Conservation (phyloP, 192 early-diverging fungal species). For the Chytriomyces sp. region DNA sequence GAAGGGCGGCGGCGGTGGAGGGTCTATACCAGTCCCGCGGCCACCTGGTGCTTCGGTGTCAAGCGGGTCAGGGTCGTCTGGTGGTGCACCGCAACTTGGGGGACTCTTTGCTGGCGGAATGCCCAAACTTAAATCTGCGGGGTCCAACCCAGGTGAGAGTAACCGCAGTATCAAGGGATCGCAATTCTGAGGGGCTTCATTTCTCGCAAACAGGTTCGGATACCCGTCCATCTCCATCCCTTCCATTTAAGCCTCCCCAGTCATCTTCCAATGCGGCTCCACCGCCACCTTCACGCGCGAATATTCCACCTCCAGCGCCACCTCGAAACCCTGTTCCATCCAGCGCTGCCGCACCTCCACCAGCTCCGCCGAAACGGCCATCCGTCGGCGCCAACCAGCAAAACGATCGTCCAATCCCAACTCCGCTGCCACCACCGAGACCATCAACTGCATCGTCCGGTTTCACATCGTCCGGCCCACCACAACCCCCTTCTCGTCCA, state of each 20-base stretch:
- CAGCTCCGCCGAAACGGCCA: constrained; percentile 31
- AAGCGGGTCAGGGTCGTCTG: constrained; percentile 12
- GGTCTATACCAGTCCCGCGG: neutral
- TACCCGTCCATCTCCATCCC: neutral
- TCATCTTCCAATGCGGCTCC: constrained; percentile 13
- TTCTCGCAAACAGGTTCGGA: neutral
- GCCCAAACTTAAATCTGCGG: constrained; percentile 58
- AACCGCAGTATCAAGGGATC: too few relatives aligned
- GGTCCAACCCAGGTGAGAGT: constrained; percentile 16
- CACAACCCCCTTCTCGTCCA: constrained; percentile 7
- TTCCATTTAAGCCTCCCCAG: neutral
- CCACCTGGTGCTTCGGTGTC: neutral
- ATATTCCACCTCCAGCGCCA: constrained; percentile 20
- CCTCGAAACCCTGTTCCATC: neutral
- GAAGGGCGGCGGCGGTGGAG: constrained; percentile 36
- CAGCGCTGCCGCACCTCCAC: constrained; percentile 28
- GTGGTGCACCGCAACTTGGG: constrained; percentile 46
- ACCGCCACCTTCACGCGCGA: constrained; percentile 18
- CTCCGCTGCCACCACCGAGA: neutral
- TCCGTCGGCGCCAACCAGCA: constrained; percentile 9
- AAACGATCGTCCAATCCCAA: neutral
- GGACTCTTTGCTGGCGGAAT: constrained; percentile 66
- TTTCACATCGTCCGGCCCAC: constrained; percentile 22
- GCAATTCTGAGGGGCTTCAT: too few relatives aligned
- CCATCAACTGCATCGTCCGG: constrained; percentile 18